phyloP scores from a whole-genome alignment of 2,329 filamentous ascomycete species.

The Cryphonectria naterciae region DNA sequence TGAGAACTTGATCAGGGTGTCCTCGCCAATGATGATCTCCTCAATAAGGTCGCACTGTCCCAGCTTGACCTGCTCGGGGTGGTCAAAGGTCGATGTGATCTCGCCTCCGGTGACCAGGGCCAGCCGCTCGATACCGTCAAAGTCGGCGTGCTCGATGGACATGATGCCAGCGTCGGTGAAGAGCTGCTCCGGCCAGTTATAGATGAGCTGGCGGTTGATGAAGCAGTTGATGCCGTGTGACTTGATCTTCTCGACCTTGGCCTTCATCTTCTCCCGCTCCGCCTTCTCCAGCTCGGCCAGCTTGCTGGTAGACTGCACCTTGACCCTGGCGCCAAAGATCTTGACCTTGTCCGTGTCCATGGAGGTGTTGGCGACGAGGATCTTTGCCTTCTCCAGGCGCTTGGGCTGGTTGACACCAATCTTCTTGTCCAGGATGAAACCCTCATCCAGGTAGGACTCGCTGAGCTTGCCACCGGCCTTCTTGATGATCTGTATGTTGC shows the following conservation, averaged over 20 bases:
- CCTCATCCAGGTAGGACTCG: slow-evolving; percentile 96
- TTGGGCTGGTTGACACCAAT: slow-evolving; percentile 99
- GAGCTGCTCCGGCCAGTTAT: slow-evolving; percentile 99
- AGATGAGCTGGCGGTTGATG: slow-evolving; percentile 98
- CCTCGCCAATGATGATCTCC: slow-evolving; percentile 97
- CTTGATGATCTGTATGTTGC: slow-evolving; percentile 99
- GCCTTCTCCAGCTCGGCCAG: slow-evolving; percentile 98
- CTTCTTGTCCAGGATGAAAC: slow-evolving; percentile 98
- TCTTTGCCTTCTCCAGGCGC: slow-evolving; percentile 96
- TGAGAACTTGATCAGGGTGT: slow-evolving; percentile 96
- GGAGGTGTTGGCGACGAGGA: slow-evolving; percentile 93
- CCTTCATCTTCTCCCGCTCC: slow-evolving; percentile 99
- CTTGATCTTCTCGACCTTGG: slow-evolving; percentile 99
- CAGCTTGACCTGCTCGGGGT: slow-evolving; percentile 95
- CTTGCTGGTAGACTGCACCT: slow-evolving; percentile 95
- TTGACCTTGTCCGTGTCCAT: slow-evolving; percentile 99
- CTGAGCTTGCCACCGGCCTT: slow-evolving; percentile 97
- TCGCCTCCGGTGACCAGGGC: slow-evolving; percentile 96
- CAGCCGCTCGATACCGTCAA: slow-evolving; percentile 94
- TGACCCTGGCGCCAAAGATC: slow-evolving; percentile 96
- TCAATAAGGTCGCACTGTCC: slow-evolving; percentile 95
- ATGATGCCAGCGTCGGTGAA: slow-evolving; percentile 98
- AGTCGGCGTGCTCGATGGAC: slow-evolving; percentile 98
- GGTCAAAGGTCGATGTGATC: slow-evolving; percentile 96
- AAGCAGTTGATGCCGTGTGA: slow-evolving; percentile 99